Evolutionary conservation across 2,329 filamentous ascomycete genomes (phyloP), one percentile per base, ranked within the genome.

Genomic region (Cladosporium velox): DNA sequence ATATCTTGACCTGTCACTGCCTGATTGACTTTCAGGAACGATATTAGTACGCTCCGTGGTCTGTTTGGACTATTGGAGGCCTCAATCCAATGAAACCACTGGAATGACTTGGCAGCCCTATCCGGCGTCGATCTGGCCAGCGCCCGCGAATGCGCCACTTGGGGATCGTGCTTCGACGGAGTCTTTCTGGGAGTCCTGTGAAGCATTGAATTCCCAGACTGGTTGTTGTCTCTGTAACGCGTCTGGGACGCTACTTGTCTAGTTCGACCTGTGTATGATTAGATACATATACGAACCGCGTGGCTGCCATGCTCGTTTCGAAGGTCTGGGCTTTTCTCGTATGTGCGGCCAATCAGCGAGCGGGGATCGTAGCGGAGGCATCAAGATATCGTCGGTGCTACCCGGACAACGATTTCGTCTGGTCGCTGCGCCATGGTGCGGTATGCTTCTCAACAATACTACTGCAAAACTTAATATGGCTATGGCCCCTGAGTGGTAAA

Each of bases 351-450:
- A 58, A 58, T 58, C 21, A 58, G 55, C 32, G 11, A 12, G 26
- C 30, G 7, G 32, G 30, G 18, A 32, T 38, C 6, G 21, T 34
- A 38, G 24, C 28, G 49, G 24, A 54, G n/a, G 49, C 24, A 54
- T 44, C 18, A n/a, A 38, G 18, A 58, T 38, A 58, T 58, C 11
- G n/a, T 58, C 11, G 54, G 54, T 38, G 54, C 54, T 54, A 34
- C 55, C 55, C 32, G 55, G 55, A 34, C 55, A 58, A 41, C 34
- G 26, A 34, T 30, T 15, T 26, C 52, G 30, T 32, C n/a, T 55
- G 52, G 41, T 47, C 41, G 28, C 34, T 58, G 32, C 32, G 21
- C n/a, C 21, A 24, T 26, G 15, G 11, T 34, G 14, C 24, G 55
- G 55, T 58, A 38, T 58, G 55, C 34, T 21, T 34, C 32, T 54